Evolutionary conservation across 345 rosid species (phyloP).

Genomic region (Pistacia vera): DNA sequence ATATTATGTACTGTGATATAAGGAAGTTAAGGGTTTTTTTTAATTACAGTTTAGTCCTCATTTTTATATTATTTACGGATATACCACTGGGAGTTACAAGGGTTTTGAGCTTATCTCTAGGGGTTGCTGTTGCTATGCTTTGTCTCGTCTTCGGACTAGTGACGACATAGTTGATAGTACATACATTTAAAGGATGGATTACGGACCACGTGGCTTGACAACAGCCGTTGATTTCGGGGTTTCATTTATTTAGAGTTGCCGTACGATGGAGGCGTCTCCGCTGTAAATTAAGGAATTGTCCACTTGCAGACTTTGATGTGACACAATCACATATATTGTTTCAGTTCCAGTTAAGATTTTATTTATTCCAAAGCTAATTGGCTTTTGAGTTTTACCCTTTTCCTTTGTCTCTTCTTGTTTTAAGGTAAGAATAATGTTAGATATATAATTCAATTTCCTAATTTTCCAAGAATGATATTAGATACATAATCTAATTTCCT

Average conservation of each 20-base stretch:
- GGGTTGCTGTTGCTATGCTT: too few relatives aligned
- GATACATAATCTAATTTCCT: too few relatives aligned
- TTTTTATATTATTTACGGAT: constrained; percentile 16
- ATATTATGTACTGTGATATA: too few relatives aligned
- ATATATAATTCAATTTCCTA: too few relatives aligned
- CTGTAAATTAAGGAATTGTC: neutral
- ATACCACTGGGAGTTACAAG: constrained; percentile 9
- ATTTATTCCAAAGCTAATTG: too few relatives aligned
- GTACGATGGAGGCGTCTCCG: neutral
- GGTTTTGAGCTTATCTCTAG: neutral
- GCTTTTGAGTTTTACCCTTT: too few relatives aligned
- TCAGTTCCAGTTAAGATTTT: too few relatives aligned
- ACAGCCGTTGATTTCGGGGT: constrained; percentile 1
- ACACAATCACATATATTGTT: neutral
- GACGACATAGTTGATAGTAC: too few relatives aligned
- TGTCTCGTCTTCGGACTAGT: neutral
- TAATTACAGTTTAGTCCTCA: neutral
- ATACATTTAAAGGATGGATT: neutral
- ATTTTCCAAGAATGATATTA: too few relatives aligned
- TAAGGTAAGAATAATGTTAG: too few relatives aligned
- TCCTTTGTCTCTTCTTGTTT: too few relatives aligned
- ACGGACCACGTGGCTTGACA: neutral
- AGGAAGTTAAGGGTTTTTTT: neutral
- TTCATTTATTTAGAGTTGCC: neutral
- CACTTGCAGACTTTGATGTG: neutral